phyloP scores from a whole-genome alignment of 1,284 basidiomycete species.

The Wolfiporia cocos region DNA sequence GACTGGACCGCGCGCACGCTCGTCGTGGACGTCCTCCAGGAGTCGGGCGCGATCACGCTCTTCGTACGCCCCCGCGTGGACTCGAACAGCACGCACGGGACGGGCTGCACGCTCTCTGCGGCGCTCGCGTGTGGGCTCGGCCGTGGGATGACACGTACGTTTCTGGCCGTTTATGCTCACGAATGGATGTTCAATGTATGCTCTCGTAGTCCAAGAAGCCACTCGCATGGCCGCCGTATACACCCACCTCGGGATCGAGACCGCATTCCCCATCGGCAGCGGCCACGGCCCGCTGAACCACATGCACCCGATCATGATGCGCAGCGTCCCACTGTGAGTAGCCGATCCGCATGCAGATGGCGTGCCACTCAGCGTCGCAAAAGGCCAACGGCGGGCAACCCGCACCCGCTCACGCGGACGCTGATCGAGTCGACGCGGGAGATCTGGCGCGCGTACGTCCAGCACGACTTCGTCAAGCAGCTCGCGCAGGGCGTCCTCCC shows the following conservation, averaged over 20 bases:
- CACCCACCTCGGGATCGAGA: constrained; percentile 74
- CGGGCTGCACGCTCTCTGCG: constrained; percentile 88
- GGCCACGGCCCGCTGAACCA: constrained; percentile 91
- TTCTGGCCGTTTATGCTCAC: too few relatives aligned
- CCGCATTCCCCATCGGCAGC: constrained; percentile 64
- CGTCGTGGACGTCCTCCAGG: constrained; percentile 76
- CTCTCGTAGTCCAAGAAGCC: constrained; percentile 55
- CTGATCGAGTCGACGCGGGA: constrained; percentile 53
- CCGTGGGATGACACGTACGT: constrained; percentile 43
- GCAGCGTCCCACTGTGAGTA: constrained; percentile 50
- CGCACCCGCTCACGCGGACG: constrained; percentile 64
- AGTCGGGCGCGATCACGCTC: constrained; percentile 36
- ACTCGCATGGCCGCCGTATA: constrained; percentile 59
- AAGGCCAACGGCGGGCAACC: constrained; percentile 56
- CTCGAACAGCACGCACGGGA: constrained; percentile 83
- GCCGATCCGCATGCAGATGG: neutral
- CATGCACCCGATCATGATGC: constrained; percentile 52
- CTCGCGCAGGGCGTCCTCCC: constrained; percentile 71
- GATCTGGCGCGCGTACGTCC: constrained; percentile 73
- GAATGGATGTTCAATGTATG: too few relatives aligned
- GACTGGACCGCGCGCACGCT: constrained; percentile 25
- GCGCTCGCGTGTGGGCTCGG: constrained; percentile 73
- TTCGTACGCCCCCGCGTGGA: constrained; percentile 66
- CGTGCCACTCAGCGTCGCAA: neutral
- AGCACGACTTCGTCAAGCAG: constrained; percentile 79